phyloP scores from a whole-genome alignment of 1,284 basidiomycete species.

The Papiliotrema nemorosa region DNA sequence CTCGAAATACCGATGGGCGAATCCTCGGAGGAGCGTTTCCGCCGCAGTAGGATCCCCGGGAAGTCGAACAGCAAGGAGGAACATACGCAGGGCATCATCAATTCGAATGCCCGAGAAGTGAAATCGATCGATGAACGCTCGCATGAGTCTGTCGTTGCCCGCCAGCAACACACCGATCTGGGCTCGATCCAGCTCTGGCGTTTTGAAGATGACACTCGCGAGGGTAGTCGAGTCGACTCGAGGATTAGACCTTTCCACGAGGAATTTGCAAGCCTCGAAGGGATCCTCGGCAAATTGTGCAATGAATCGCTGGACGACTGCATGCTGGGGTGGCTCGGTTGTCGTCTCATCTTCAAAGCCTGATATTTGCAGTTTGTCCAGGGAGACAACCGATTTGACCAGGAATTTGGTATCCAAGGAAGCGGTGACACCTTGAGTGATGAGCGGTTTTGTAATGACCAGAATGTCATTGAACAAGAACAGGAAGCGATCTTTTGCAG shows the following conservation, averaged over 20 bases:
- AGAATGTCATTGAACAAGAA: slow-evolving; percentile 94
- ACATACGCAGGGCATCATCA: slow-evolving; percentile 82
- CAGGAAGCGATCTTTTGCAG: slow-evolving; percentile 92
- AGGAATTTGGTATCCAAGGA: slow-evolving; percentile 77
- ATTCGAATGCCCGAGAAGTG: slow-evolving; percentile 76
- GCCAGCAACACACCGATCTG: slow-evolving; percentile 79
- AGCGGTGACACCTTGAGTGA: slow-evolving; percentile 58
- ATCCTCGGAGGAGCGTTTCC: slow-evolving; percentile 62
- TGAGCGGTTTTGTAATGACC: slow-evolving; percentile 63
- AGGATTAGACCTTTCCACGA: slow-evolving; percentile 56
- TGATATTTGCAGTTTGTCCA: slow-evolving; percentile 55
- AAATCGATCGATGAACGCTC: slow-evolving; percentile 81
- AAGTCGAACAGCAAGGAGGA: slow-evolving; percentile 75
- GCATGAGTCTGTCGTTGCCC: slow-evolving; percentile 68
- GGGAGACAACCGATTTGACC: slow-evolving; percentile 79
- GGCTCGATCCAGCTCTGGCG: slow-evolving; percentile 76
- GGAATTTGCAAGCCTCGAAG: slow-evolving; percentile 63
- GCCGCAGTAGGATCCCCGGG: slow-evolving; percentile 63
- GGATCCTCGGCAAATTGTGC: slow-evolving; percentile 69
- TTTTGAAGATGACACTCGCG: slow-evolving; percentile 79
- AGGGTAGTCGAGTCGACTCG: slow-evolving; percentile 63
- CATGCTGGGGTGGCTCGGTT: slow-evolving; percentile 52
- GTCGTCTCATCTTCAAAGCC: slow-evolving; percentile 34
- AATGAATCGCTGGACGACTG: slow-evolving; percentile 65
- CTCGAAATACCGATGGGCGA: slow-evolving; percentile 83